Base-by-base conservation (phyloP, 306 rosid genomes). In the Ziziphus jujuba region DNA sequence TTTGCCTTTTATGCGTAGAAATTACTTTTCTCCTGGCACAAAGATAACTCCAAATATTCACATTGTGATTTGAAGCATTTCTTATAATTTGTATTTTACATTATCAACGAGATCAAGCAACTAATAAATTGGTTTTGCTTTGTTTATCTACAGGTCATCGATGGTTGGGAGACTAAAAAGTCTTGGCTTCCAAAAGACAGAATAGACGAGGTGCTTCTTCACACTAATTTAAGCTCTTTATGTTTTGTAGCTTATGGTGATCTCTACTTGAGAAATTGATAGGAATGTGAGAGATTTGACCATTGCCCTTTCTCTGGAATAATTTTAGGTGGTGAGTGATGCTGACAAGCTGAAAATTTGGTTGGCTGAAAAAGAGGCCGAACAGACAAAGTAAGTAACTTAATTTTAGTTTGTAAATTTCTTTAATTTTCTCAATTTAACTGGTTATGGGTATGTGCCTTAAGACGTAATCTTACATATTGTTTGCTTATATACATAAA, bases 361-460 rank as follows among this genome's bases (percentile, higher is more conserved):
- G 99, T 75, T 90, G 85, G 82, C 83, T 56, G 87, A 86, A 72
- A 88, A 88, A 83, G 96, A 90, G 66, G 79, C 84, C 60, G 97
- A 88, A 77, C 99, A 90, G 77, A 84, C 79, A 63, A 87, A 81
- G 99, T 93, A 77, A 80, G 96, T 82, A 20, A 47, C 69, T 56
- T 36, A 2, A 44, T 53, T n/a, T 5, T 56, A 61, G 52, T 13
- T 55, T 47, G 35, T 64, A 17, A 24, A 58, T 55, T 64, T 50
- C 57, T 49, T 56, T 21, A n/a, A 19, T 17, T 9, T 4, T 9
- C 14, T 19, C 19, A 7, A 52, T 21, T 28, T 28, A 28, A 28
- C 33, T 28, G 33, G 33, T 28, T 28, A 28, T 28, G 33, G 33
- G 33, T 1, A 28, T 28, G 33, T 28, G 33, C 4, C 33, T 2